phyloP scores from a whole-genome alignment of 1,284 basidiomycete species.

The Cryptococcus amylolentus region DNA sequence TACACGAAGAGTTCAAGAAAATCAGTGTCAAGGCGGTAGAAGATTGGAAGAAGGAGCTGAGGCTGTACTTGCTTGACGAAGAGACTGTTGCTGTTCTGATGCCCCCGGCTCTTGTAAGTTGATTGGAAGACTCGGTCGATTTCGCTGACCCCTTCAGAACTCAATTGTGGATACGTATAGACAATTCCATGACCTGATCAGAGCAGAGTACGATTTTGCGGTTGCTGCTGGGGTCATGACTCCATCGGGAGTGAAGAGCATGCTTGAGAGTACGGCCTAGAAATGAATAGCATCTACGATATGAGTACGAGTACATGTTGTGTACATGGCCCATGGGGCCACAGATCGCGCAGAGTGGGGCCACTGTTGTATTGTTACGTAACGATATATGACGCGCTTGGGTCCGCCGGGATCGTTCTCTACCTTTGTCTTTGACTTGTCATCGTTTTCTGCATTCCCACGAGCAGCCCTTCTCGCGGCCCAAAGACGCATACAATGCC shows the following conservation, averaged over 20 bases:
- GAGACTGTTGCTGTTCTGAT: slow-evolving; percentile 72
- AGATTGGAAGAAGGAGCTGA: slow-evolving; percentile 57
- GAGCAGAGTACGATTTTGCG: slow-evolving; percentile 52
- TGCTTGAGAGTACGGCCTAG: slow-evolving; percentile 16
- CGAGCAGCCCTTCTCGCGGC: neutral
- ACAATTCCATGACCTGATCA: slow-evolving; percentile 59
- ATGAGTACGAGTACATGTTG: too few relatives aligned
- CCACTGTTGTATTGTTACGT: neutral
- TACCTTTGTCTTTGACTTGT: neutral
- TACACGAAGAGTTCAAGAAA: slow-evolving; percentile 58
- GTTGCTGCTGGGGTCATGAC: slow-evolving; percentile 46
- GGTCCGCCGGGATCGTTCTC: neutral
- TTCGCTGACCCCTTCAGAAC: slow-evolving; percentile 39
- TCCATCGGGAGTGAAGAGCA: slow-evolving; percentile 41
- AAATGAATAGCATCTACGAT: neutral
- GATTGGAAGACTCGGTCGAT: neutral
- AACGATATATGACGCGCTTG: neutral
- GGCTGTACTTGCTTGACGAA: slow-evolving; percentile 72
- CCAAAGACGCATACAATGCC: slow-evolving; percentile 6
- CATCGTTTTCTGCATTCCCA: neutral
- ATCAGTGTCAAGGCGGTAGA: slow-evolving; percentile 57
- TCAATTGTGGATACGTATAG: slow-evolving; percentile 70
- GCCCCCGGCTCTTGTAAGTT: slow-evolving; percentile 62
- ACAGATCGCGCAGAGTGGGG: too few relatives aligned
- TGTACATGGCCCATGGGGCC: too few relatives aligned